Base-by-base conservation (phyloP, 2,329 filamentous ascomycete genomes). In the Trichoderma aggressivum region DNA sequence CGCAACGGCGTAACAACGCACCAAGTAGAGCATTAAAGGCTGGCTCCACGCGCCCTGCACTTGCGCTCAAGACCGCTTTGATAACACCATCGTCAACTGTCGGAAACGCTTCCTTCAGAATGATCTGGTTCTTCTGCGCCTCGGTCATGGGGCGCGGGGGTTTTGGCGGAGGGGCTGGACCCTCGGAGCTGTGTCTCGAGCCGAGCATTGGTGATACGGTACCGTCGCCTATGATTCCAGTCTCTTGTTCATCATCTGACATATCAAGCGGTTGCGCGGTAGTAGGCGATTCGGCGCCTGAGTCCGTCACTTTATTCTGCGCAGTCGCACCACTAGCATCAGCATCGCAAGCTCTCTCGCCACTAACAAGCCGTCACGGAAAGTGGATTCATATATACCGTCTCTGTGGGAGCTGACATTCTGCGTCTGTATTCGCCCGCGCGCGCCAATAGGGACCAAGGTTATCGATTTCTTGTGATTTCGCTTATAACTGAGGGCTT, bases 1-100 rank as follows among this genome's bases (percentile, higher is more conserved):
- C 56, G 56, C 56, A 59, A 59, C 18, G 6, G 10, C 56, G 56
- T 32, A 59, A 34, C 55, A 36, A 21, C 77, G 73, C 85, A 93
- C 93, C 92, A 58, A 99, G 86, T 56, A 99, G 87, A 43, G 96
- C 96, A 82, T 98, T 96, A 83, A 99, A 99, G 16, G 96, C 95
- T 36, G 94, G 92, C 81, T 99, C 96, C 61, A 98, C 90, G 77
- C 91, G 90, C 72, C 94, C 95, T 71, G 90, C 87, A 80, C 96
- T 98, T 16, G 96, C 96, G 28, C 88, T 87, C 74, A 99, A 83
- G 0, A 99, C 92, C 34, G 96, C 96, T 81, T 91, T 97, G 80
- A 99, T 88, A 60, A 99, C 92, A 58, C 89, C 81, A 8, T 83
- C 80, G 68, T 99, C 96, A 72, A 98, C 92, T 70, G 85, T 87